Evolutionary conservation across 2,329 filamentous ascomycete species (phyloP).

Genomic region (Atkinsonella hypoxylon): DNA sequence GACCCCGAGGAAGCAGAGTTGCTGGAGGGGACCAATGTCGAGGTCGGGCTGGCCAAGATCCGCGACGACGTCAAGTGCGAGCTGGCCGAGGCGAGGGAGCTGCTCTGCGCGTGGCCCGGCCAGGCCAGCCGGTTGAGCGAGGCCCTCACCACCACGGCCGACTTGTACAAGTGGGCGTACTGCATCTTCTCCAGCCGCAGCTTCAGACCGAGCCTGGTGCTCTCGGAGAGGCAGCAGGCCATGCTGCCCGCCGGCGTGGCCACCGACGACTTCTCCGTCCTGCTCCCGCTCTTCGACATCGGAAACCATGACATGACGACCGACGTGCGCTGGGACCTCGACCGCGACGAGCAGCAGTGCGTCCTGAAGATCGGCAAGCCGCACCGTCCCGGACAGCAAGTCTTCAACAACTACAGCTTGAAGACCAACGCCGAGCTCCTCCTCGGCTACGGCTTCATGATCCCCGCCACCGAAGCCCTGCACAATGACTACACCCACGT

Average conservation of each 20-base stretch:
- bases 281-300: conserved; percentile 60
- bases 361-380: conserved; percentile 28
- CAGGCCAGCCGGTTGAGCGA: conserved; percentile 17
- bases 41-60: conserved; percentile 37
- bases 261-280: conserved; percentile 51
- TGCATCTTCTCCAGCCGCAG: conserved; percentile 53
- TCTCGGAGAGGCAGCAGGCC: conserved; percentile 23
- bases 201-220: conserved; percentile 48
- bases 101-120: conserved; percentile 18
- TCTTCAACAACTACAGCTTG: conserved; percentile 61
- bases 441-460: conserved; percentile 50
- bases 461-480: conserved; percentile 33
- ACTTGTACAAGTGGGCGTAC: conserved; percentile 52
- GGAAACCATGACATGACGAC: conserved; percentile 57
- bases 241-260: conserved; percentile 19
- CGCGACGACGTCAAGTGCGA: conserved; percentile 33
- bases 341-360: conserved; percentile 27
- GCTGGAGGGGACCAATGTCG: conserved; percentile 41
- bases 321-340: conserved; percentile 45
- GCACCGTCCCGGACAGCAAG: conserved; percentile 40
- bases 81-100: conserved; percentile 28
- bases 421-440: conserved; percentile 64
- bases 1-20: conserved; percentile 44
- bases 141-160: conserved; percentile 31
- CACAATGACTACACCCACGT: conserved; percentile 51